phyloP scores from a whole-genome alignment of 2,329 filamentous ascomycete genomes.

The Aspergillus sojae region DNA sequence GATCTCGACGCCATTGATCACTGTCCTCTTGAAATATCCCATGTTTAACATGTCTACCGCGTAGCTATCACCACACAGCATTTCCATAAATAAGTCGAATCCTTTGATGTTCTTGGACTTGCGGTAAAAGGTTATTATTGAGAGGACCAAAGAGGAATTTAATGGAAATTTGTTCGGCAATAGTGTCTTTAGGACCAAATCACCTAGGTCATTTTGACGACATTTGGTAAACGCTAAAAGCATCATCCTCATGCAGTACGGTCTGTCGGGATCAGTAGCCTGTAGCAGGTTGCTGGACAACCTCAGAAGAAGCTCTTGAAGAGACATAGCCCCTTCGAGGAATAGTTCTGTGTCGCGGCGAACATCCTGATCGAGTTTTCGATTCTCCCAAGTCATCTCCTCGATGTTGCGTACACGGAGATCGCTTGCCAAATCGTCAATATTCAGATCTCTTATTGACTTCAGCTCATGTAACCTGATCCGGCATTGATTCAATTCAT shows the following conservation, averaged over 20 bases:
- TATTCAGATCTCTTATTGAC: constrained; percentile 24
- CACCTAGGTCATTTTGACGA: constrained; percentile 43
- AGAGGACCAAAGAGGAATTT: constrained; percentile 38
- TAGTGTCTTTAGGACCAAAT: constrained; percentile 41
- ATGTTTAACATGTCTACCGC: constrained; percentile 36
- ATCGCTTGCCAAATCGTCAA: constrained; percentile 36
- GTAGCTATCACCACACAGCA: constrained; percentile 39
- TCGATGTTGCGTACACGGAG: constrained; percentile 24
- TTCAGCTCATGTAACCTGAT: constrained; percentile 36
- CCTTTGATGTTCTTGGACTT: constrained; percentile 44
- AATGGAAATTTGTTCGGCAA: constrained; percentile 42
- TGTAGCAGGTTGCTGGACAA: constrained; percentile 39
- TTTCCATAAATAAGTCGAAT: constrained; percentile 44
- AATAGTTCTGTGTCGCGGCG: constrained; percentile 33
- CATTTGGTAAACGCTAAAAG: constrained; percentile 42
- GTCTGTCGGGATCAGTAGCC: constrained; percentile 40
- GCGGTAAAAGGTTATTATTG: constrained; percentile 41
- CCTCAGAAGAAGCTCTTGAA: constrained; percentile 40
- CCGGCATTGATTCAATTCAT: constrained; percentile 36
- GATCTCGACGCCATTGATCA: constrained; percentile 41
- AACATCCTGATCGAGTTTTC: constrained; percentile 32
- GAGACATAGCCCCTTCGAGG: constrained; percentile 31
- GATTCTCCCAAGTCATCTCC: constrained; percentile 20
- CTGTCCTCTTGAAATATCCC: constrained; percentile 27
- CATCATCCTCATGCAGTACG: constrained; percentile 35